These are phyloP conservation scores for Trametes cubensis DNA, from an alignment of 768 basidiomycete genomes.

Conservation along the genomic window DNA sequence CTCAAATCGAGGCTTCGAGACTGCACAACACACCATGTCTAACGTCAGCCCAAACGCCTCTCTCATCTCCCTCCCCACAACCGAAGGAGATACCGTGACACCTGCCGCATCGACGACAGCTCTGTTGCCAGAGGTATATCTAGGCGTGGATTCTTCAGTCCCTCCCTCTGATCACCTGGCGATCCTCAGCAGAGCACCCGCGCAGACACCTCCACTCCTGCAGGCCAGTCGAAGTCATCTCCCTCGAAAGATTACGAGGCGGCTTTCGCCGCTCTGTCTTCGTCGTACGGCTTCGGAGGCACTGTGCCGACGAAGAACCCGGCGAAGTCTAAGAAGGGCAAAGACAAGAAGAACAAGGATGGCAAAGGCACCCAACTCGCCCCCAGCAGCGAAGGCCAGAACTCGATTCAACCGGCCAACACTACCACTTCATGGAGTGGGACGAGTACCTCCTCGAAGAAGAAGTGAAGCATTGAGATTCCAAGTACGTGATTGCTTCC, in stretches of 20 bases:
- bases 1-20: background rate
- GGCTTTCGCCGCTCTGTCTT: slow-evolving; percentile 32
- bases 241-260: slow-evolving; percentile 33
- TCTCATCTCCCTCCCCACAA: slow-evolving; percentile 14
- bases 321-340: slow-evolving; percentile 5
- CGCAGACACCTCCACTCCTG: background rate
- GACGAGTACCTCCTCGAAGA: too few relatives aligned
- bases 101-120: slow-evolving; percentile 18
- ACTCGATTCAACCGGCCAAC: too few relatives aligned
- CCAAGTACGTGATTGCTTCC: too few relatives aligned
- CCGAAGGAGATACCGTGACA: background rate
- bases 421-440: too few relatives aligned
- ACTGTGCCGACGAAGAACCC: slow-evolving; percentile 19
- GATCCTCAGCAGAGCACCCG: background rate
- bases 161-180: background rate
- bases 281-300: slow-evolving; percentile 31
- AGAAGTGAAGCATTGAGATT: too few relatives aligned
- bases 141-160: too few relatives aligned
- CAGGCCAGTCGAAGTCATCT: background rate
- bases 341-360: background rate
- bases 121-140: slow-evolving; percentile 17
- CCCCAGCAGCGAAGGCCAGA: too few relatives aligned
- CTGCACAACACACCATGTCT: slow-evolving; percentile 1
- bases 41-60: slow-evolving; percentile 6
- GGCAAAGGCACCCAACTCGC: too few relatives aligned